These are phyloP conservation scores for Cadophora sp. DNA, from an alignment of 2,329 filamentous ascomycete genomes.

Conservation along the genomic window DNA sequence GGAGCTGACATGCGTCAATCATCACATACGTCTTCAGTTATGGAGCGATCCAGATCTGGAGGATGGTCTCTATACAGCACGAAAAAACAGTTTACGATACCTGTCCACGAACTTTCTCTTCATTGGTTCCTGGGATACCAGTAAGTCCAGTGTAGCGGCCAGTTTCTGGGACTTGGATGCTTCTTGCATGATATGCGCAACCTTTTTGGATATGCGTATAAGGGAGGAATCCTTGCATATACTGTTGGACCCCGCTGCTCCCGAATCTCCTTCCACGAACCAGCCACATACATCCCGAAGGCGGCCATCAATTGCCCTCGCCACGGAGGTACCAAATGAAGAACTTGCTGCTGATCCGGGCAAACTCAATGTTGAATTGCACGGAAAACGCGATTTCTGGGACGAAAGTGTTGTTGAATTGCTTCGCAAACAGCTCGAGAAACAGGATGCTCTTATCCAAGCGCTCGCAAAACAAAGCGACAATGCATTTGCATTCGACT, in stretches of 20 bases:
- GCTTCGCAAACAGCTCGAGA: background rate
- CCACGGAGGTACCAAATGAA: background rate
- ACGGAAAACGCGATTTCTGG: background rate
- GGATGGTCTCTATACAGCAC: background rate
- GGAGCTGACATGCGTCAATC: background rate
- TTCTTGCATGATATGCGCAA: background rate
- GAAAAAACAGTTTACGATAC: background rate
- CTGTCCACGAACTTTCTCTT: background rate
- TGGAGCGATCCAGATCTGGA: background rate
- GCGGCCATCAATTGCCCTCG: background rate
- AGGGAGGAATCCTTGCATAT: background rate
- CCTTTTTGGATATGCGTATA: background rate
- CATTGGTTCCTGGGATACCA: background rate
- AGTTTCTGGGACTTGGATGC: background rate
- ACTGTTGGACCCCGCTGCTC: background rate
- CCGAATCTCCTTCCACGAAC: background rate
- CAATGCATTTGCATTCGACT: background rate
- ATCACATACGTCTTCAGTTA: background rate
- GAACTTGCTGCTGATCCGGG: background rate
- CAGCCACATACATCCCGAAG: background rate
- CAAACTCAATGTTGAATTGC: background rate
- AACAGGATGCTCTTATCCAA: background rate
- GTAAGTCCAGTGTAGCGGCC: background rate
- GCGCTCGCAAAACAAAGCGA: background rate
- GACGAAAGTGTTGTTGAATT: background rate